phyloP scores from a whole-genome alignment of 352 stramenopile species.

The Phytophthora cajani region DNA sequence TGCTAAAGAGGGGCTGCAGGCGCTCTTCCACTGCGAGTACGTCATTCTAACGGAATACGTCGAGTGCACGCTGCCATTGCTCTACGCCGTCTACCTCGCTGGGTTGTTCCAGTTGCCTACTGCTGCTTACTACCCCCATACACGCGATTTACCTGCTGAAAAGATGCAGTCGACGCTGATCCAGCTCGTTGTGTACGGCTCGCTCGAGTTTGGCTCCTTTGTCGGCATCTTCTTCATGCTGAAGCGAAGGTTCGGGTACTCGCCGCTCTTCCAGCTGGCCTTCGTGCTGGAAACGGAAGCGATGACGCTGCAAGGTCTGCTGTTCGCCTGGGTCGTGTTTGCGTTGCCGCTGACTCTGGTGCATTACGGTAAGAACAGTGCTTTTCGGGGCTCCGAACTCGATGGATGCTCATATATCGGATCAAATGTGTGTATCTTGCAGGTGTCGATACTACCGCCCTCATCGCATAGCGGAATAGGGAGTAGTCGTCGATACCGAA shows the following conservation, averaged over 20 bases:
- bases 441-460: background rate
- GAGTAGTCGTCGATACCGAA: too few species aligned
- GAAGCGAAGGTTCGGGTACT: constrained; percentile 28
- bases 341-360: constrained; percentile 31
- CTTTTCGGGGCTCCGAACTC: background rate
- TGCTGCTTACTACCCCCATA: constrained; percentile 29
- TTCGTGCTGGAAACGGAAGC: constrained; percentile 47
- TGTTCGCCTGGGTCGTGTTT: constrained; percentile 35
- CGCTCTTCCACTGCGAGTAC: constrained; percentile 38
- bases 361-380: constrained; percentile 28
- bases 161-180: constrained; percentile 1
- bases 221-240: constrained; percentile 15
- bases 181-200: constrained; percentile 12
- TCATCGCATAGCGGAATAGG: background rate
- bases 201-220: constrained; percentile 17
- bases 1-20: constrained; percentile 6
- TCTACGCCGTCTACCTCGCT: constrained; percentile 25
- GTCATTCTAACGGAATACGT: constrained; percentile 30
- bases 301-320: constrained; percentile 15
- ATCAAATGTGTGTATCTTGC: background rate
- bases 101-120: constrained; percentile 24
- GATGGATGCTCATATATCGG: background rate
- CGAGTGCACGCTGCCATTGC: constrained; percentile 25
- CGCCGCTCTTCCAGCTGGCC: constrained; percentile 31
- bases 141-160: background rate